Evolutionary conservation across 192 early-diverging fungal species (phyloP).

Genomic region (Backusella tarrabulga): DNA sequence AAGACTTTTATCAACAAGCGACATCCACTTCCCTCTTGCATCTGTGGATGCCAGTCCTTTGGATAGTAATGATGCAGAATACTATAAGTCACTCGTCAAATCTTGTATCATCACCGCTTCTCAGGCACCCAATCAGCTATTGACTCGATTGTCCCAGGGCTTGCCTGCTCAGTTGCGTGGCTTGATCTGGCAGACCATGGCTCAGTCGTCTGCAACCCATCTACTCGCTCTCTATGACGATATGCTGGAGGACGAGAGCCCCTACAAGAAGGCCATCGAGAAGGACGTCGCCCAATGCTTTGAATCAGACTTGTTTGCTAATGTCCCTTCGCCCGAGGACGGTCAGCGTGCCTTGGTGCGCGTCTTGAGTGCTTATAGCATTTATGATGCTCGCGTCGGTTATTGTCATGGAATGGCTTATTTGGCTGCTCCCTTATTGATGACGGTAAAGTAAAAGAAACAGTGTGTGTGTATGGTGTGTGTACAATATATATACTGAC

Average conservation of each 20-base stretch:
- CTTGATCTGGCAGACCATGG: slow-evolving; percentile 89
- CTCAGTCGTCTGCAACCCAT: slow-evolving; percentile 75
- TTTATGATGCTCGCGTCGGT: slow-evolving; percentile 91
- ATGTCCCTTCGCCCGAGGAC: slow-evolving; percentile 64
- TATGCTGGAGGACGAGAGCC: slow-evolving; percentile 55
- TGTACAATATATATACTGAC: not conserved
- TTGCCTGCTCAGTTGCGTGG: slow-evolving; percentile 83
- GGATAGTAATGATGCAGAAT: slow-evolving; percentile 66
- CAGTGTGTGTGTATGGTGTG: not conserved
- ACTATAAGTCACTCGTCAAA: slow-evolving; percentile 49
- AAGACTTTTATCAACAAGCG: not conserved
- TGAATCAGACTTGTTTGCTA: slow-evolving; percentile 79
- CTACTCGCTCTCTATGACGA: slow-evolving; percentile 79
- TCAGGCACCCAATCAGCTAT: slow-evolving; percentile 62
- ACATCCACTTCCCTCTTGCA: slow-evolving; percentile 34
- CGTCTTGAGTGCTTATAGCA: slow-evolving; percentile 85
- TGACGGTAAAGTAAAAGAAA: slow-evolving; percentile 60
- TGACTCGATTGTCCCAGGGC: slow-evolving; percentile 81
- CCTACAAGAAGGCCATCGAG: slow-evolving; percentile 83
- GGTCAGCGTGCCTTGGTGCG: slow-evolving; percentile 83
- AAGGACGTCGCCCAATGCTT: slow-evolving; percentile 89
- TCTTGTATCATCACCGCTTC: slow-evolving; percentile 67
- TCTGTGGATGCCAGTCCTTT: slow-evolving; percentile 22
- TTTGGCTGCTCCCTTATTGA: slow-evolving; percentile 82
- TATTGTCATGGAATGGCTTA: slow-evolving; percentile 95